Evolutionary conservation across 495 filamentous ascomycete genomes (phyloP), one percentile per base, ranked within the genome.

Genomic region (Penicillium mononematosum): DNA sequence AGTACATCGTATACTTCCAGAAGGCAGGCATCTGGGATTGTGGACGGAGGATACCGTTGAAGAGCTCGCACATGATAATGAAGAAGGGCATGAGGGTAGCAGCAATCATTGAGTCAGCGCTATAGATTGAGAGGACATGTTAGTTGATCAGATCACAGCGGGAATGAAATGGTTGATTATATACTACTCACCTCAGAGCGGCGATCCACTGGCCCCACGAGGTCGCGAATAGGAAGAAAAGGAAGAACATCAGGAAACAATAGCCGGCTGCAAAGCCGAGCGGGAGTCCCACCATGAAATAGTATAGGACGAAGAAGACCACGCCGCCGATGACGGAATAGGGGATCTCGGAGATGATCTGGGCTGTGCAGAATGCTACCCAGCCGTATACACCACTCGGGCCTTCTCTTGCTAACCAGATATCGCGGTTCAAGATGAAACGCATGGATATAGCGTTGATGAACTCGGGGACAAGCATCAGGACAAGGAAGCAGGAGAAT

Each of bases 11-110:
- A 14, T 80, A 81, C 11, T 83, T 80, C 86, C 90, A 96, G 72
- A 92, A 92, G 2, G 60, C 73, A n/a, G 89, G 89, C 72, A 95
- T 90, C 59, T 88, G 84, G 1, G 83, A 78, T 32, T 83, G 83
- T 0, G 88, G 90, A 46, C 90, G 85, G n/a, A 91, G 84, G 50
- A 94, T 88, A 59, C 91, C 91, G 68, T 89, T 93, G 81, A 95
- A 92, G 0, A 75, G 54, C 47, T 73, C 70, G 38, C 69, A 71
- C 66, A 72, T 68, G 38, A 73, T 72, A 42, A 75, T 72, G 69
- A 92, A 79, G 72, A 92, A 88, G 8, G 90, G 90, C 66, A 92
- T 91, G 50, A 87, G 78, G 34, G 89, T 83, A 3, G 85, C 80
- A 16, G 87, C 83, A 51, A 92, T 83, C 87, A 90, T 49, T 74